phyloP scores from a whole-genome alignment of 1,284 basidiomycete species.

The Tetrapyrgos nigripes region DNA sequence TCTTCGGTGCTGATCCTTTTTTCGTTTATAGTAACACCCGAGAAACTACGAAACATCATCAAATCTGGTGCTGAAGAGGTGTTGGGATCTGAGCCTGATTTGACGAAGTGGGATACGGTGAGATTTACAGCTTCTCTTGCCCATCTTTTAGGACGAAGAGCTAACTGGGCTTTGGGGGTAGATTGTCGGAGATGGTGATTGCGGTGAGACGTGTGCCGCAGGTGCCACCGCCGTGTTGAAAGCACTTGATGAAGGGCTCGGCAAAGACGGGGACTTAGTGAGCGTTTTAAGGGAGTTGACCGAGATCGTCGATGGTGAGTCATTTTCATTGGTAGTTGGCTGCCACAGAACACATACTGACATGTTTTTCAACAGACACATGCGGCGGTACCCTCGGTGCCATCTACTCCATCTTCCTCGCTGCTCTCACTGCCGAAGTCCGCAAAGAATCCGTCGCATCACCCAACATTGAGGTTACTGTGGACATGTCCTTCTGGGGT shows the following conservation, averaged over 20 bases:
- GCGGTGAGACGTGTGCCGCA: conserved; percentile 37
- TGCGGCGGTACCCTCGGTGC: conserved; percentile 21
- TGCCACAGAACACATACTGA: not conserved
- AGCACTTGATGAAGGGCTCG: conserved; percentile 12
- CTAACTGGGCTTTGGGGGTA: not conserved
- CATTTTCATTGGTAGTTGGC: not conserved
- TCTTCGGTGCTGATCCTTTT: not conserved
- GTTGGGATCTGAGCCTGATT: conserved; percentile 41
- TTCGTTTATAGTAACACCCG: conserved; percentile 18
- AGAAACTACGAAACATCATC: conserved; percentile 26
- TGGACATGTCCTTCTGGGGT: conserved; percentile 17
- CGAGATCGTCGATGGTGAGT: conserved; percentile 19
- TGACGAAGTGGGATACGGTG: conserved; percentile 48
- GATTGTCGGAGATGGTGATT: conserved; percentile 42
- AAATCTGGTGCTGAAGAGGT: conserved; percentile 39
- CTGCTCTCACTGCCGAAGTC: conserved; percentile 18
- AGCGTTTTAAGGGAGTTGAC: conserved; percentile 13
- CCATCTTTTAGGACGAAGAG: not conserved
- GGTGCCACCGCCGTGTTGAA: conserved; percentile 31
- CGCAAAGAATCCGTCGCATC: not conserved
- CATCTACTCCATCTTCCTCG: conserved; percentile 21
- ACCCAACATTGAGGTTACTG: not conserved
- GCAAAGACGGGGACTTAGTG: conserved; percentile 18
- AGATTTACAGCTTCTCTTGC: not conserved
- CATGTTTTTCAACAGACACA: conserved; percentile 9